These are phyloP conservation scores for Eutrema japonicum DNA, from an alignment of 345 rosid species.

Conservation along the genomic window DNA sequence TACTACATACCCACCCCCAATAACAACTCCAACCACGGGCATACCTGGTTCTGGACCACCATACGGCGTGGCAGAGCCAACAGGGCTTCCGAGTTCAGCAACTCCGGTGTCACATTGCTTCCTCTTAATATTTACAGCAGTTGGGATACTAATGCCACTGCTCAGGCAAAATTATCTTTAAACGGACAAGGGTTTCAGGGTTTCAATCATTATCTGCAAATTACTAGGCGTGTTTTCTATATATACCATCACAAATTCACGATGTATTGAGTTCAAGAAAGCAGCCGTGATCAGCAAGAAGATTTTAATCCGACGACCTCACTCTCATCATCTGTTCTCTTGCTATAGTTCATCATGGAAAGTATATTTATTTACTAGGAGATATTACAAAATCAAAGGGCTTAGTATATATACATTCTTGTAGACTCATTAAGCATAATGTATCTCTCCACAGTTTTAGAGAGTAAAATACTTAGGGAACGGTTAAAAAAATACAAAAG, in stretches of 20 bases:
- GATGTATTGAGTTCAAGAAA: slow-evolving; percentile 31
- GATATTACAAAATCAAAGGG: slow-evolving; percentile 44
- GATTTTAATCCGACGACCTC: slow-evolving; percentile 42
- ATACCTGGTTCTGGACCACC: slow-evolving; percentile 57
- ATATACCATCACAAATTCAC: slow-evolving; percentile 19
- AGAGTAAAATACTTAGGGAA: slow-evolving; percentile 52
- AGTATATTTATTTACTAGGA: slow-evolving; percentile 52
- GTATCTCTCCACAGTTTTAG: slow-evolving; percentile 55
- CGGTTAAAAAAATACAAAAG: slow-evolving; percentile 18
- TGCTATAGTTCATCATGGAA: slow-evolving; percentile 49
- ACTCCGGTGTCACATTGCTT: slow-evolving; percentile 48
- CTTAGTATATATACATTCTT: slow-evolving; percentile 60
- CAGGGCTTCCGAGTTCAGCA: slow-evolving; percentile 83
- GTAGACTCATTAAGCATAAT: slow-evolving; percentile 56
- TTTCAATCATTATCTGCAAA: slow-evolving; percentile 46
- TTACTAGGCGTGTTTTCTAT: slow-evolving; percentile 39
- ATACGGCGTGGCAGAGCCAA: slow-evolving; percentile 77
- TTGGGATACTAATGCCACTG: slow-evolving; percentile 51
- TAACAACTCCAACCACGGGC: slow-evolving; percentile 46
- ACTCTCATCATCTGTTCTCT: slow-evolving; percentile 45
- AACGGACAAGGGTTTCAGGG: slow-evolving; percentile 33
- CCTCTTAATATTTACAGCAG: slow-evolving; percentile 50
- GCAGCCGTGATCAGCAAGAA: slow-evolving; percentile 38
- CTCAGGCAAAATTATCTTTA: slow-evolving; percentile 51
- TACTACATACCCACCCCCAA: slow-evolving; percentile 48